These are phyloP conservation scores for Ampelomyces quisqualis DNA, from an alignment of 2,329 filamentous ascomycete genomes.

Conservation along the genomic window DNA sequence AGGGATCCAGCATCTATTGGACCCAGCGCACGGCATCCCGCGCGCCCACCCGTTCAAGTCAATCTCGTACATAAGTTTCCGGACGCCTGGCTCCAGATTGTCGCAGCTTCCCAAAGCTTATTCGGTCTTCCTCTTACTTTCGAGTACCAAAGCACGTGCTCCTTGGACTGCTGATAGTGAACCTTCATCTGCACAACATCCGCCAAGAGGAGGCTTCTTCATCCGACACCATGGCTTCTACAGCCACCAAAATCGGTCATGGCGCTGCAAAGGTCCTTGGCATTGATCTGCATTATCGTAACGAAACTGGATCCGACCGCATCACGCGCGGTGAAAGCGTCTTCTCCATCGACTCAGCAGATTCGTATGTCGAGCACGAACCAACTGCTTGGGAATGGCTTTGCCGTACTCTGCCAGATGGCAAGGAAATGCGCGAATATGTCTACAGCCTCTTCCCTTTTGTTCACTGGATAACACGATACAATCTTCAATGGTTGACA, in stretches of 20 bases:
- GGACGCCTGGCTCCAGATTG: conserved; percentile 26
- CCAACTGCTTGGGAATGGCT: conserved; percentile 77
- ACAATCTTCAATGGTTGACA: conserved; percentile 84
- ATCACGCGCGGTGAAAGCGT: conserved; percentile 77
- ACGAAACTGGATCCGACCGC: conserved; percentile 60
- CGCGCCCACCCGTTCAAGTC: conserved; percentile 11
- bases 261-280: conserved; percentile 75
- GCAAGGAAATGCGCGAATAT: conserved; percentile 60
- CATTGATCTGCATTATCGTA: conserved; percentile 74
- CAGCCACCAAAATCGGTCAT: conserved; percentile 63
- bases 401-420: conserved; percentile 60
- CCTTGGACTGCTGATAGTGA: conserved; percentile 6
- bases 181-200: not conserved
- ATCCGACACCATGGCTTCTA: conserved; percentile 27
- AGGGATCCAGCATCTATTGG: conserved; percentile 8
- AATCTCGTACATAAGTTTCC: conserved; percentile 29
- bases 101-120: conserved; percentile 28
- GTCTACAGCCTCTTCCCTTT: conserved; percentile 79
- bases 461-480: conserved; percentile 79
- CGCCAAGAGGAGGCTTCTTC: not conserved
- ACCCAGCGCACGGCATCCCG: conserved; percentile 11
- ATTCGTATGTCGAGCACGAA: conserved; percentile 78
- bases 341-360: conserved; percentile 69
- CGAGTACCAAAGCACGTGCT: conserved; percentile 9
- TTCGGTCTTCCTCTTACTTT: conserved; percentile 22